Evolutionary conservation across 1,284 basidiomycete genomes (phyloP), one percentile per base, ranked within the genome.

Genomic region (Trichosporon ovoides): DNA sequence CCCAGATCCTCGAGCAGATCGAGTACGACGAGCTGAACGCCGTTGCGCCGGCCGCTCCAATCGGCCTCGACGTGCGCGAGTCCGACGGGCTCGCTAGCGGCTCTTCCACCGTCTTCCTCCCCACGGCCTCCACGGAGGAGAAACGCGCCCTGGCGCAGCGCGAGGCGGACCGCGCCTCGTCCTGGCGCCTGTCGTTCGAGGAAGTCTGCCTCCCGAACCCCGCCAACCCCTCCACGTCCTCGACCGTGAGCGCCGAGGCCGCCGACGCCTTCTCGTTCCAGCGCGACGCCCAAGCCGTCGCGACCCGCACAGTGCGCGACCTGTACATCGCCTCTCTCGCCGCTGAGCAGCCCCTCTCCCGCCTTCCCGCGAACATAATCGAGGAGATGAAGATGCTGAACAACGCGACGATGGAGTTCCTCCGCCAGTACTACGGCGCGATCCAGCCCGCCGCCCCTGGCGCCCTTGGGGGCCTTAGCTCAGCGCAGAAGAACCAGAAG

Each of bases 371-470:
- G 28, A 79, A 79, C 1, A 78, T 97, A 20, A 85, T 90, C 64
- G 81, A 85, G 53, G 86, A 90, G 72, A 87, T 97, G 82, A 84
- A 85, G 10, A 88, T 89, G 0, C 89, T 89, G 67, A 92, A 97
- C 70, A 92, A 91, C 0, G 87, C 93, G 1, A 88, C 93, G 2
- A 93, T 91, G 66, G 95, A 99, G 75, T 97, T 98, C 73, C 81
- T 99, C 10, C 85, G 95, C 11, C 95, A 98, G 72, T 98, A 93
- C 72, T 98, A 94, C 93, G 83, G 87, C 11, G 84, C 91, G 0
- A 83, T 91, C 52, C 87, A 94, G 57, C 94, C 94, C 1, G 83
- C 88, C 1, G 69, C 70, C 3, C 77, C 83, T 0, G 80, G 81
- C 18, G 86, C 89, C 33, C 70, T 81, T 12, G 71, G 65, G 28